Evolutionary conservation across 805 yeast genomes (phyloP), one percentile per base, ranked within the genome.

Genomic region (Blastobotrys chiropterorum): DNA sequence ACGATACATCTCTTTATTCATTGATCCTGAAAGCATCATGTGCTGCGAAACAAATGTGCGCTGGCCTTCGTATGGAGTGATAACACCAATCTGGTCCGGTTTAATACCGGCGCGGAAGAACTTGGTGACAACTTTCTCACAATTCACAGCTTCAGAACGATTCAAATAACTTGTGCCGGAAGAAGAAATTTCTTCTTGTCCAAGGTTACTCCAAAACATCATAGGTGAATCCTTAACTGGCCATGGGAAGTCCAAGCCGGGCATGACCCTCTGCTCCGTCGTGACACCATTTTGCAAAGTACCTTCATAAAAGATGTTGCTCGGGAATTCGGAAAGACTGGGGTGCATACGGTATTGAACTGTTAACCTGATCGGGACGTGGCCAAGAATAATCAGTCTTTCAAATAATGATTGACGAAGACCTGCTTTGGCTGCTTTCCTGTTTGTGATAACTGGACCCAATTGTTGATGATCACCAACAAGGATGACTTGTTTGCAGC

Each of bases 271-370:
- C 56, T 88, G 83, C 49, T 82, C 86, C 34, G 80, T 76, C 1
- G 94, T 85, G 14, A 90, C 95, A 58, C 97, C 97, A 64, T 90
- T 90, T 67, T 90, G 97, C 59, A 90, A 76, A 43, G 85, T 77
- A 30, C 97, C 97, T 60, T 90, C 97, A 66, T 90, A 90, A 62
- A 89, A 90, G 86, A 86, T 83, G 65, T 89, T 88, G 59, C 92
- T 82, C 22, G 97, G 85, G 64, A 89, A 90, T 61, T 88, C 96
- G 57, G 92, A 80, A 49, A 90, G 69, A 55, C 83, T 76, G 6
- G 97, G 97, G 63, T 90, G 85, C 97, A 90, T 90, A 71, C 98
- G 83, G 69, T 90, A 90, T 67, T 90, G 98, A 34, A 90, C 96
- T 59, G 88, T 95, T 50, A 90, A 75, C 57, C 97, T 72, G 56